Evolutionary conservation across 805 yeast genomes (phyloP), one percentile per base, ranked within the genome.

Genomic region (Lipomyces mesembrius): DNA sequence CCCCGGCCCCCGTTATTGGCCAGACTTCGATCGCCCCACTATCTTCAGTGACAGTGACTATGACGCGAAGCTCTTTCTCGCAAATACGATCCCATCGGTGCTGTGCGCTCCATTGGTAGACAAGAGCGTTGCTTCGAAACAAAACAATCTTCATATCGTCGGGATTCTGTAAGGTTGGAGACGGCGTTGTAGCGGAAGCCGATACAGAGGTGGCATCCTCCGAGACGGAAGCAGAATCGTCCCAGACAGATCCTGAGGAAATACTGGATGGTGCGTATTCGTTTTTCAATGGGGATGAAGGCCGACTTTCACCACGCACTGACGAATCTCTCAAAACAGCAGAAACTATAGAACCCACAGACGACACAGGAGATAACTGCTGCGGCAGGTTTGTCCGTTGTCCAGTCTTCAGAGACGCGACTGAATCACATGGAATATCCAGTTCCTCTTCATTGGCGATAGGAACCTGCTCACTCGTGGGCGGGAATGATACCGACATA

Each of bases 11-110:
- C 29, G 51, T 37, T 5, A 52, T 20, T 3, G 72, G 71, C 74
- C 74, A 72, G 11, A 72, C 65, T 34, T 72, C 74, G 20, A 71
- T 52, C 6, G 25, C 22, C 2, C 70, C 71, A 17, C 66, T 51
- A 6, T 60, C 69, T 11, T 67, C 71, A 7, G 55, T 27, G 8
- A 68, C 68, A 7, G 65, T 58, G 20, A 71, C 61, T 39, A 61
- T 29, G 8, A 72, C 69, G 8, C 68, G 64, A 22, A 72, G 62
- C 22, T 67, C 67, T 35, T 54, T 57, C 17, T 63, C 67, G 7
- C 57, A 57, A 12, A 72, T 32, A 43, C 63, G 57, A 3, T 70
- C 68, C 74, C 74, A 72, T 34, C 60, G 67, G 27, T 65, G 53
- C n/a, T 63, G 49, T 27, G 39, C 32, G 17, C 25, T 56, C 74